phyloP scores from a whole-genome alignment of 169 alveolate species.

The Cryptosporidium canis region DNA sequence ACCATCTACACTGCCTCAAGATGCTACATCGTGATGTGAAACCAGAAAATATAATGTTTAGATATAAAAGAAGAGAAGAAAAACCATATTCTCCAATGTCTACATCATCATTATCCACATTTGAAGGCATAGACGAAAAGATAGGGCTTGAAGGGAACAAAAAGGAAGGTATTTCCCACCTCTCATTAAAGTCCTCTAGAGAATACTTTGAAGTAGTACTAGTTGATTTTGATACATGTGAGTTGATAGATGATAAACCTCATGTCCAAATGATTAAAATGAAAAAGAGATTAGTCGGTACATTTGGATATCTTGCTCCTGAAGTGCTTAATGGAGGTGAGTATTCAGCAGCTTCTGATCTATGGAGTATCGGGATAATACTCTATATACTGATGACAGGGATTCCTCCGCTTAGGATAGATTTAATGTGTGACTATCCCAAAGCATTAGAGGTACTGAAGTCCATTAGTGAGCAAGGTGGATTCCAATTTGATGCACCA shows the following conservation, averaged over 20 bases:
- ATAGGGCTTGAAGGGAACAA: neutral
- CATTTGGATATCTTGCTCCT: conserved; percentile 85
- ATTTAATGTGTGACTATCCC: conserved; percentile 85
- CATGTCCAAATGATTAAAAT: conserved; percentile 59
- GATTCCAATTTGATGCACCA: conserved; percentile 87
- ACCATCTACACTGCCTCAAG: conserved; percentile 82
- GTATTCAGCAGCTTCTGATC: conserved; percentile 86
- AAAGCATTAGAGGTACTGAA: conserved; percentile 83
- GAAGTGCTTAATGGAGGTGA: conserved; percentile 84
- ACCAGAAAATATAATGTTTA: conserved; percentile 87
- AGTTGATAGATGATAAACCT: conserved; percentile 78
- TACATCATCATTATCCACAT: conserved; percentile 75
- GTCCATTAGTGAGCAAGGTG: conserved; percentile 78
- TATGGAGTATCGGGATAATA: conserved; percentile 91
- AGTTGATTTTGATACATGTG: conserved; percentile 85
- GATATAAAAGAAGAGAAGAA: conserved; percentile 70
- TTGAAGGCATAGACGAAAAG: conserved; percentile 6
- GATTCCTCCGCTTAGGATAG: conserved; percentile 90
- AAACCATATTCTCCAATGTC: conserved; percentile 73
- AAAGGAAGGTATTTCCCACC: conserved; percentile 37
- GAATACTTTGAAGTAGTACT: conserved; percentile 78
- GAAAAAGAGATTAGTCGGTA: conserved; percentile 85
- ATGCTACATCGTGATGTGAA: conserved; percentile 85
- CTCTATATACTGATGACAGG: conserved; percentile 91
- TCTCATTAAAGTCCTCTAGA: conserved; percentile 54